A percentile compares a stretch with the other conserved stretches of the same genome.
Evolutionary conservation across 169 alveolate species (phyloP).

Genomic region (Sarcocystis neurona): DNA sequence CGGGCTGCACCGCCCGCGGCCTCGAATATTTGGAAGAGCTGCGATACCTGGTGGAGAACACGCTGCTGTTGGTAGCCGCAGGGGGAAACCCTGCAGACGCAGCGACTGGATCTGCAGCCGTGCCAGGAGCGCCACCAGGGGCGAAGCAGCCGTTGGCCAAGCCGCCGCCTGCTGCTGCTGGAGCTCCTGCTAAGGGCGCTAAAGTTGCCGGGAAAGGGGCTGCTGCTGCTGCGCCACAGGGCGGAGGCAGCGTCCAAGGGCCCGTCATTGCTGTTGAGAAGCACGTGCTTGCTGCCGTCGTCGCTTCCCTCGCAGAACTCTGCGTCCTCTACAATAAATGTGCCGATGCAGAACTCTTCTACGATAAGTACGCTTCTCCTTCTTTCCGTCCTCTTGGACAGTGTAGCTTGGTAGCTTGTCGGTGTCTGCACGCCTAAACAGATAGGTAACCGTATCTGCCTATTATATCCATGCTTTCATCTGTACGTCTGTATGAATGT

Average conservation of each 20-base stretch:
- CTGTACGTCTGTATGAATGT: too few relatives aligned
- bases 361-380: slow-evolving; percentile 24
- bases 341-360: slow-evolving; percentile 8
- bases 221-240: not conserved
- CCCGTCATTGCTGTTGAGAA: slow-evolving; percentile 35
- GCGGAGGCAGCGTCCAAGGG: slow-evolving; percentile 15
- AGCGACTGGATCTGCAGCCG: not conserved
- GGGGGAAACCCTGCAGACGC: too few relatives aligned
- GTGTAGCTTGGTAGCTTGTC: not conserved
- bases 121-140: not conserved
- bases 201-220: not conserved
- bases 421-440: too few relatives aligned
- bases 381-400: not conserved
- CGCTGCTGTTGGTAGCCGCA: not conserved
- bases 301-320: slow-evolving; percentile 31
- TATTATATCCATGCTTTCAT: too few relatives aligned
- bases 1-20: slow-evolving; percentile 23
- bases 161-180: not conserved
- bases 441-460: too few relatives aligned
- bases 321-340: slow-evolving; percentile 30
- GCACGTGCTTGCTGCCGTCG: slow-evolving; percentile 43
- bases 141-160: not conserved
- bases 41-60: slow-evolving; percentile 36
- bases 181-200: not conserved
- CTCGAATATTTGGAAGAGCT: slow-evolving; percentile 28